Percentiles rank a stretch among this genome's conserved stretches.
These are phyloP conservation scores for Fonticula alba DNA, from an alignment of 78 protist species.

Conservation along the genomic window DNA sequence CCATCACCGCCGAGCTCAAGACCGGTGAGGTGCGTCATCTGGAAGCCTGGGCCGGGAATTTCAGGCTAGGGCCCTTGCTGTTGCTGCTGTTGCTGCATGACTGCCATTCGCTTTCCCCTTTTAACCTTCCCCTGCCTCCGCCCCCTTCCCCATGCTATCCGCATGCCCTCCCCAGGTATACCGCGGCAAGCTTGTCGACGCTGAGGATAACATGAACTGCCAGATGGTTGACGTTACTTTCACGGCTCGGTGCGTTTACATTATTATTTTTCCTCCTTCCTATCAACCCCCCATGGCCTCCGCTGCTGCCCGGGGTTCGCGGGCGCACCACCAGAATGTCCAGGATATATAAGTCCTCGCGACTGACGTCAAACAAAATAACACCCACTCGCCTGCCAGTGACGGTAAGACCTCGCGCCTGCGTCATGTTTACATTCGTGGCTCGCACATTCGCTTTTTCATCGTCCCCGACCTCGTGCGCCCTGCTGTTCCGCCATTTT, in stretches of 20 bases:
- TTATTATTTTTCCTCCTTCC: too few species aligned
- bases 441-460: constrained; percentile 66
- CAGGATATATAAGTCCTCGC: too few species aligned
- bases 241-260: constrained; percentile 54
- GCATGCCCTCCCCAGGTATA: constrained; percentile 10
- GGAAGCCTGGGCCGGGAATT: too few species aligned
- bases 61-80: too few species aligned
- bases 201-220: constrained; percentile 91
- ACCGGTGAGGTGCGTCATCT: constrained; percentile 49
- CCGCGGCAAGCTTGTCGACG: constrained; percentile 60
- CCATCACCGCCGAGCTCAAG: constrained; percentile 65
- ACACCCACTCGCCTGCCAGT: not conserved
- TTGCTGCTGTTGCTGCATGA: too few species aligned
- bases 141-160: too few species aligned
- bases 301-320: not conserved
- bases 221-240: constrained; percentile 42
- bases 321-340: constrained; percentile 7
- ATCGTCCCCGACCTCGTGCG: constrained; percentile 72
- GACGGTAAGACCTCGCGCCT: constrained; percentile 24
- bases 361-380: too few species aligned
- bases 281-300: constrained; percentile 4
- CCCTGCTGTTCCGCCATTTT: too few species aligned
- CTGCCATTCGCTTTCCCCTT: too few species aligned
- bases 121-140: too few species aligned
- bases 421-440: constrained; percentile 69